A percentile compares a stretch with the other conserved stretches of the same genome.
These are phyloP conservation scores for Stagonosporopsis tanaceti DNA, from an alignment of 2,329 filamentous ascomycete genomes.

Conservation along the genomic window DNA sequence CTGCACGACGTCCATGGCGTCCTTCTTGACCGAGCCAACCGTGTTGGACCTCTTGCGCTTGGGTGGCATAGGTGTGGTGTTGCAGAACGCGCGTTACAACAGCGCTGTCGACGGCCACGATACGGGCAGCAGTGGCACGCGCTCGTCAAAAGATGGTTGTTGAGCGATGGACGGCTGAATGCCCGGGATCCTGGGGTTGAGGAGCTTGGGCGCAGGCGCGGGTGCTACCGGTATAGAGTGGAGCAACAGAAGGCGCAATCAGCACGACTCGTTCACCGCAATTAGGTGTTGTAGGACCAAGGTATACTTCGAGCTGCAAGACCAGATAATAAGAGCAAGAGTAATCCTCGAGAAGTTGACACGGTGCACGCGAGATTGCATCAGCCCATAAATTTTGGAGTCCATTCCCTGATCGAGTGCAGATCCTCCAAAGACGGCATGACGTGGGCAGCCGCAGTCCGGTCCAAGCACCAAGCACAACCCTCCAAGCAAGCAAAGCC, in stretches of 20 bases:
- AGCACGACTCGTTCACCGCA: constrained; percentile 1
- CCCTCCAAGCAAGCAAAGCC: constrained; percentile 7
- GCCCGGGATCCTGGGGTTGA: constrained; percentile 12
- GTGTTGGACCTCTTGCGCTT: constrained; percentile 83
- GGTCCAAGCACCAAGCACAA: constrained; percentile 10
- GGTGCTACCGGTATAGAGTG: constrained; percentile 4
- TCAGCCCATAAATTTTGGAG: constrained; percentile 34
- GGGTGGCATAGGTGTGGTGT: constrained; percentile 47
- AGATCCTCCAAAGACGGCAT: constrained; percentile 31
- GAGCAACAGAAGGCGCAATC: constrained; percentile 2
- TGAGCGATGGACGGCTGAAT: constrained; percentile 4
- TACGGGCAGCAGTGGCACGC: constrained; percentile 5
- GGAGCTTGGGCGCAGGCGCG: constrained; percentile 16
- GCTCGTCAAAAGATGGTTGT: constrained; percentile 1
- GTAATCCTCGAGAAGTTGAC: constrained; percentile 19
- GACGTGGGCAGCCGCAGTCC: constrained; percentile 28
- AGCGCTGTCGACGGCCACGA: neutral
- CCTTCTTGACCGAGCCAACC: constrained; percentile 58
- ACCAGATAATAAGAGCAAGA: neutral
- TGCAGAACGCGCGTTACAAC: neutral
- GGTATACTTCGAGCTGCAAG: neutral
- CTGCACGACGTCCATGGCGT: constrained; percentile 67
- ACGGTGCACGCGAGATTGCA: constrained; percentile 28
- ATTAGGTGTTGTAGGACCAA: neutral
- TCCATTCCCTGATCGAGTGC: constrained; percentile 35